Evolutionary conservation across 2,329 filamentous ascomycete species (phyloP).

Genomic region (Sporothrix protearum): DNA sequence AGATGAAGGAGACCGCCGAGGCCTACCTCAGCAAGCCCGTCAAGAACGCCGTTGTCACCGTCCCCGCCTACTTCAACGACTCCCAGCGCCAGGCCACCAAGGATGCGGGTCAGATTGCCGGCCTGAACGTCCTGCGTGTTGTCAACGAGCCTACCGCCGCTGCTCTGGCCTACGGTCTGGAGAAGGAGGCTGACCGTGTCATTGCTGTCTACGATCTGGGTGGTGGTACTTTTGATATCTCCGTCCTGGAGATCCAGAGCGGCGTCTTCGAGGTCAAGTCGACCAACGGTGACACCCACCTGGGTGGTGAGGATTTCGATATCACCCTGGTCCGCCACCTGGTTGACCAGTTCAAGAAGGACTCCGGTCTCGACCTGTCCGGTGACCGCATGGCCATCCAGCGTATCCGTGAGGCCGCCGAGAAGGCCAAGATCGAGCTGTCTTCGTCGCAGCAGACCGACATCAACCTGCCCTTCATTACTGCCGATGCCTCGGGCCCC

Average conservation of each 20-base stretch:
- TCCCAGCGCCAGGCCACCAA: conserved; percentile 97
- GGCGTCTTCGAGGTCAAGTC: conserved; percentile 99
- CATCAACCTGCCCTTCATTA: conserved; percentile 98
- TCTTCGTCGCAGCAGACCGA: conserved; percentile 94
- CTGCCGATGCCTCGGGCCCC: conserved; percentile 87
- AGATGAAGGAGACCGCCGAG: conserved; percentile 98
- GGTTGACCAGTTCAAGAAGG: conserved; percentile 89
- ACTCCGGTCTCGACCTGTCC: conserved; percentile 61
- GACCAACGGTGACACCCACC: conserved; percentile 93
- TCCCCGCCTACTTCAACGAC: conserved; percentile 98
- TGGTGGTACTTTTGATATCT: conserved; percentile 99
- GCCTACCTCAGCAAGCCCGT: conserved; percentile 90
- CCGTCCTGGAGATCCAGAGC: conserved; percentile 96
- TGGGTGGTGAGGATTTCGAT: conserved; percentile 98
- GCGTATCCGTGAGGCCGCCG: conserved; percentile 95
- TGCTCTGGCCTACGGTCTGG: conserved; percentile 96
- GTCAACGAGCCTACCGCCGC: conserved; percentile 99
- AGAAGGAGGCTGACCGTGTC: conserved; percentile 97
- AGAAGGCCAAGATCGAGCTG: conserved; percentile 99
- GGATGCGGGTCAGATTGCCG: conserved; percentile 95
- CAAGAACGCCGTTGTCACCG: conserved; percentile 95
- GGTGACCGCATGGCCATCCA: conserved; percentile 96
- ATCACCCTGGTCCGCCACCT: conserved; percentile 94
- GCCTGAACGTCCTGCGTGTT: conserved; percentile 97
- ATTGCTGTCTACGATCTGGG: conserved; percentile 96